A percentile compares a stretch with the other conserved stretches of the same genome.
These are phyloP conservation scores for Phlyctochytrium planicorne DNA, from an alignment of 192 early-diverging fungal species.

Conservation along the genomic window DNA sequence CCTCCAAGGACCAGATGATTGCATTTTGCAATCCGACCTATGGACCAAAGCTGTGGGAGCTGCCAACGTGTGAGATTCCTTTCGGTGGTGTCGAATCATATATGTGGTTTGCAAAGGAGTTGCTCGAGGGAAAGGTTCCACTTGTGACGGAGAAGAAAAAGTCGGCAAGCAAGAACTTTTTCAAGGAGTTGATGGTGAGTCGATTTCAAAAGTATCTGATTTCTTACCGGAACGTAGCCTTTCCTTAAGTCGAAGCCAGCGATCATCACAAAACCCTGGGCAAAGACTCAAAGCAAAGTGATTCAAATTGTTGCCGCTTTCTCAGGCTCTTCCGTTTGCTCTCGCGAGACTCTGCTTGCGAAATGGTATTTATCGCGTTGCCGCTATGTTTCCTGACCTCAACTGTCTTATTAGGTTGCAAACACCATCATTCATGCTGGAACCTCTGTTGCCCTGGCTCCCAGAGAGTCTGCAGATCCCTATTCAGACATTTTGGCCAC, in stretches of 20 bases:
- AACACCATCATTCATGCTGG: slow-evolving; percentile 37
- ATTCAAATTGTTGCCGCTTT: slow-evolving; percentile 35
- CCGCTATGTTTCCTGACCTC: neutral
- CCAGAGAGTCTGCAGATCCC: slow-evolving; percentile 43
- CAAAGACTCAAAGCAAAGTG: slow-evolving; percentile 41
- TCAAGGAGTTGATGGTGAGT: slow-evolving; percentile 16
- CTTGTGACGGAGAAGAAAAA: slow-evolving; percentile 17
- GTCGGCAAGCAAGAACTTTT: slow-evolving; percentile 3
- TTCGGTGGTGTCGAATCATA: slow-evolving; percentile 27
- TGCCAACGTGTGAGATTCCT: slow-evolving; percentile 41
- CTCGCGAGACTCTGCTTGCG: slow-evolving; percentile 22
- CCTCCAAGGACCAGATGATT: slow-evolving; percentile 34
- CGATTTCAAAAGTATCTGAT: slow-evolving; percentile 20
- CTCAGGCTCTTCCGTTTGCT: slow-evolving; percentile 16
- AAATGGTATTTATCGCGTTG: slow-evolving; percentile 33
- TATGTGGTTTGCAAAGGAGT: slow-evolving; percentile 45
- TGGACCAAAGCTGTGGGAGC: slow-evolving; percentile 56
- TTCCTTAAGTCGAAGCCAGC: slow-evolving; percentile 37
- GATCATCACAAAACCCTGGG: slow-evolving; percentile 48
- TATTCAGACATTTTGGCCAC: slow-evolving; percentile 42
- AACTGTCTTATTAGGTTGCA: slow-evolving; percentile 19
- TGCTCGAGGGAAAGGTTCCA: slow-evolving; percentile 51
- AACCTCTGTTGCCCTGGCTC: slow-evolving; percentile 41
- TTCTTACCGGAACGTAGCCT: slow-evolving; percentile 33
- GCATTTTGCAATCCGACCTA: slow-evolving; percentile 45